Conservation (phyloP, 306 rosid genomes). For the Boehmeria nivea region DNA sequence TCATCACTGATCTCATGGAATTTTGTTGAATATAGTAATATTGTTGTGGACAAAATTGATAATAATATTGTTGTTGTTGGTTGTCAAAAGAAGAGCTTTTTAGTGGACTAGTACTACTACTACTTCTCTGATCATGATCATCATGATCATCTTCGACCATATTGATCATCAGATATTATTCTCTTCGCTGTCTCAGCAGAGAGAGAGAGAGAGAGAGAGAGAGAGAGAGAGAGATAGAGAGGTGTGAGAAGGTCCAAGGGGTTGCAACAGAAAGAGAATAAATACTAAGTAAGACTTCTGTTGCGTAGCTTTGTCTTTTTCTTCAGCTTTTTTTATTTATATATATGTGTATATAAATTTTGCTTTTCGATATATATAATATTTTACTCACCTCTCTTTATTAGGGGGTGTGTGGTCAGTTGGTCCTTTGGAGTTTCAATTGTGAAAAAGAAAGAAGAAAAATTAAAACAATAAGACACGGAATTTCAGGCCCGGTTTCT, state of each 20-base stretch:
- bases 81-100: slow-evolving; percentile 20
- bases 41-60: too few relatives aligned
- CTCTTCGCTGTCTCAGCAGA: slow-evolving; percentile 18
- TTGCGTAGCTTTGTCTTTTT: slow-evolving; percentile 47
- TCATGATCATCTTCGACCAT: slow-evolving; percentile 7
- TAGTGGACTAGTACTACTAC: slow-evolving; percentile 1
- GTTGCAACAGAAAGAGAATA: slow-evolving; percentile 51
- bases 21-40: too few relatives aligned
- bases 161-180: slow-evolving; percentile 5
- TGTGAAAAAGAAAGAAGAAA: slow-evolving; percentile 48
- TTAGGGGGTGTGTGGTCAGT: too few relatives aligned
- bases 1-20: too few relatives aligned
- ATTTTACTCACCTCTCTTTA: too few relatives aligned
- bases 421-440: slow-evolving; percentile 49
- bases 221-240: slow-evolving; percentile 13
- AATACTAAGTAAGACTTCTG: slow-evolving; percentile 48
- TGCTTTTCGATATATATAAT: too few relatives aligned
- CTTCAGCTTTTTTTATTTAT: slow-evolving; percentile 43
- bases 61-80: not conserved
- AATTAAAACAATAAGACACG: slow-evolving; percentile 27
- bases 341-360: too few relatives aligned
- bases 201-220: not conserved
- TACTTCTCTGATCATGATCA: not conserved
- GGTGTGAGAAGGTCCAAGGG: not conserved
- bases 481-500: slow-evolving; percentile 39